Evolutionary conservation across 2,329 filamentous ascomycete species (phyloP).

Genomic region (Colletotrichum agaves): DNA sequence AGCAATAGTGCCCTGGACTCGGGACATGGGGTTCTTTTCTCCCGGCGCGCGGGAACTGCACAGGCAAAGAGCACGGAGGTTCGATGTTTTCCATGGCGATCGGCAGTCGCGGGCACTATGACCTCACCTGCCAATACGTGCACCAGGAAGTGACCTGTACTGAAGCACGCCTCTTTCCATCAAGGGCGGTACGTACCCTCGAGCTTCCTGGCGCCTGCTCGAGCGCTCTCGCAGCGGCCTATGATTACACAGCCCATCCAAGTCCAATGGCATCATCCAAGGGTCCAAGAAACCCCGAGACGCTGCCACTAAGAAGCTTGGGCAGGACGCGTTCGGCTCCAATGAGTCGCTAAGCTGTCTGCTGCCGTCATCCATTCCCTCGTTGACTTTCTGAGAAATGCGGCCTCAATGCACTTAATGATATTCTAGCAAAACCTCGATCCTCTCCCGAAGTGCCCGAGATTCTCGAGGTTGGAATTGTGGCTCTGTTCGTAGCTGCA

Average conservation of each 20-base stretch:
- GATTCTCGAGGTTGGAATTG: constrained; percentile 5
- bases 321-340: constrained; percentile 29
- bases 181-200: constrained; percentile 7
- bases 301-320: constrained; percentile 25
- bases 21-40: not conserved
- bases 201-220: not conserved
- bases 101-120: constrained; percentile 39
- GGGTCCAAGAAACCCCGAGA: constrained; percentile 26
- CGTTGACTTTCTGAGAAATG: constrained; percentile 5
- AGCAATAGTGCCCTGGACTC: not conserved
- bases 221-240: constrained; percentile 3
- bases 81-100: constrained; percentile 36
- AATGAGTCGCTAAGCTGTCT: constrained; percentile 11
- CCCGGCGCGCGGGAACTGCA: constrained; percentile 2
- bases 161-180: too few species aligned
- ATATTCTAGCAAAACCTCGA: too few species aligned
- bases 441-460: constrained; percentile 22
- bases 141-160: not conserved
- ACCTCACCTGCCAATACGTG: constrained; percentile 36
- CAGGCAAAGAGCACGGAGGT: constrained; percentile 11
- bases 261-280: constrained; percentile 36
- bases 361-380: constrained; percentile 18
- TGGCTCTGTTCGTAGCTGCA: constrained; percentile 18
- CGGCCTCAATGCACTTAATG: not conserved
- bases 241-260: not conserved